Percentiles rank a stretch among this genome's conserved stretches.
These are phyloP conservation scores for Coriolopsis trogii DNA, from an alignment of 1,284 basidiomycete species.

Conservation along the genomic window DNA sequence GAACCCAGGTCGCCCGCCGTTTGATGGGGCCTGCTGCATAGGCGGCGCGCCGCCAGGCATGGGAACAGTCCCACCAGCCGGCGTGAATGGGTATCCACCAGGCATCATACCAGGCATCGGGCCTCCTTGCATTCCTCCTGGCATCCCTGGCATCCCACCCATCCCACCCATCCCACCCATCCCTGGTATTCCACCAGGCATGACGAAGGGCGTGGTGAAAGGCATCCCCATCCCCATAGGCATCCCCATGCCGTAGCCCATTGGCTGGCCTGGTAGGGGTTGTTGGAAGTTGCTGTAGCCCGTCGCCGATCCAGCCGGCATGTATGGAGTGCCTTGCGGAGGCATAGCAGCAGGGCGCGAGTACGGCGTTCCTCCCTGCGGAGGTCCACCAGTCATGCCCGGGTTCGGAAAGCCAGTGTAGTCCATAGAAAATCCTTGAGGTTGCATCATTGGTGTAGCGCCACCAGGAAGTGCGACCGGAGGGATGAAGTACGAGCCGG, in stretches of 20 bases:
- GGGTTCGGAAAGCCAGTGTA: constrained; percentile 31
- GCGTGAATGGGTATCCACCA: constrained; percentile 15
- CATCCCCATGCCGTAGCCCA: constrained; percentile 1
- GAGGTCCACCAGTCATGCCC: constrained; percentile 11
- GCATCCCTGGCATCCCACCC: not conserved
- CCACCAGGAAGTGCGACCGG: constrained; percentile 28
- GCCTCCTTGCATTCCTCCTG: not conserved
- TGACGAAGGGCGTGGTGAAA: constrained; percentile 8
- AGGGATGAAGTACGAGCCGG: constrained; percentile 37
- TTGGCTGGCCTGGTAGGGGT: constrained; percentile 17
- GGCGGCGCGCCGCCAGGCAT: constrained; percentile 16
- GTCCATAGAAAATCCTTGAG: constrained; percentile 30
- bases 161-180: not conserved
- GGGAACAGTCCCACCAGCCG: constrained; percentile 11
- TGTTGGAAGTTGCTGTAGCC: constrained; percentile 27
- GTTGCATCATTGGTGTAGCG: constrained; percentile 25
- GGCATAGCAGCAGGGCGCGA: constrained; percentile 14
- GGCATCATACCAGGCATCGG: constrained; percentile 9
- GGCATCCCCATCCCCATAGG: constrained; percentile 15
- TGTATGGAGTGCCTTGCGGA: constrained; percentile 23
- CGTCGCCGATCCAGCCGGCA: constrained; percentile 19
- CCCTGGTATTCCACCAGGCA: constrained; percentile 13
- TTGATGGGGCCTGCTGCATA: constrained; percentile 9
- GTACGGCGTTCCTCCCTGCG: constrained; percentile 15
- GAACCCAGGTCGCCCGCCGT: not conserved